A percentile compares a stretch with the other conserved stretches of the same genome.
Evolutionary conservation across 768 basidiomycete genomes (phyloP).

Genomic region (Polyporus arcularius): DNA sequence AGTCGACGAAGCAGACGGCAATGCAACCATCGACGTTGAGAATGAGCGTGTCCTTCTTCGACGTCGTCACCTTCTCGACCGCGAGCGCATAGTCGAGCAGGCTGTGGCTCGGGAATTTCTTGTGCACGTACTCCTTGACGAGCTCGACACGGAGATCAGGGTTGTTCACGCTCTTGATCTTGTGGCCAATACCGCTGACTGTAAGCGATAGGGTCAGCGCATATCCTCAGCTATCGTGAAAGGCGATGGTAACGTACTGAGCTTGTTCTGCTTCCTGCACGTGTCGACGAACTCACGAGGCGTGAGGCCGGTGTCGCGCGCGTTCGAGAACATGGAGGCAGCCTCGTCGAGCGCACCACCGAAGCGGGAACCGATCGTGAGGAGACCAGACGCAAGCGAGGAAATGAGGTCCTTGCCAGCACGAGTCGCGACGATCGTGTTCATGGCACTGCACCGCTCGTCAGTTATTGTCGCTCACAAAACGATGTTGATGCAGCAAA

Average conservation of each 20-base stretch:
- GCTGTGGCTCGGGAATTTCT: conserved; percentile 94
- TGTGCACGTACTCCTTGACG: conserved; percentile 92
- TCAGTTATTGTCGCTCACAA: conserved; percentile 1
- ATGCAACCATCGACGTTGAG: conserved; percentile 97
- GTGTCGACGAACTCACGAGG: conserved; percentile 98
- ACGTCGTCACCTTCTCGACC: conserved; percentile 95
- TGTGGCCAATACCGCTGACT: conserved; percentile 99
- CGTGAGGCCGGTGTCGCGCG: conserved; percentile 87
- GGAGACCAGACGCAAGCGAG: conserved; percentile 90
- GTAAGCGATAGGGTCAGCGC: conserved; percentile 11
- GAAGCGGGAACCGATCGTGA: conserved; percentile 98
- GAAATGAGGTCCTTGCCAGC: conserved; percentile 99
- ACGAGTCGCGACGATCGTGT: conserved; percentile 97
- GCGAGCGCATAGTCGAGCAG: conserved; percentile 94
- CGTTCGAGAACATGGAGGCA: conserved; percentile 91
- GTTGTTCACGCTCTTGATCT: conserved; percentile 99
- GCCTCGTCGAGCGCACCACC: conserved; percentile 99
- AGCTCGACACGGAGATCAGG: conserved; percentile 91
- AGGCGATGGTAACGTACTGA: conserved; percentile 57
- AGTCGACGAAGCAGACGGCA: conserved; percentile 94
- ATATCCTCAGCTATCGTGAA: neutral
- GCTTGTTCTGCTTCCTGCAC: conserved; percentile 90
- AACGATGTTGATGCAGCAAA: neutral
- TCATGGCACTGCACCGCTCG: conserved; percentile 72
- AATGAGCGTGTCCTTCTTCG: conserved; percentile 98